phyloP scores from a whole-genome alignment of 2,329 filamentous ascomycete genomes.

The Trematosphaeria pertusa region DNA sequence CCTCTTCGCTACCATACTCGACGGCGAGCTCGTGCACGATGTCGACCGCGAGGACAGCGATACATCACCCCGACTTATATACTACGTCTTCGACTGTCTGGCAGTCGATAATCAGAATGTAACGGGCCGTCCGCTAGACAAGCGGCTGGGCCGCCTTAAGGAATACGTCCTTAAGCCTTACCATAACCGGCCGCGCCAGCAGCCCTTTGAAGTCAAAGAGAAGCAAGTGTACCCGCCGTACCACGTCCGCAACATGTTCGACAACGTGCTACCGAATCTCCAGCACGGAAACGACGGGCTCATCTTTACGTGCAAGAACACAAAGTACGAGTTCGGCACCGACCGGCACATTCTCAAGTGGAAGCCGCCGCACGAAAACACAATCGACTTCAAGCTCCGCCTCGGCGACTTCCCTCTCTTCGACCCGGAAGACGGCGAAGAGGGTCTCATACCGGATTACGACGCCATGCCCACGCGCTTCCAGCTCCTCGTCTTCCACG shows the following conservation, averaged over 20 bases:
- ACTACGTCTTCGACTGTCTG: slow-evolving; percentile 92
- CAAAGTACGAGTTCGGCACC: slow-evolving; percentile 86
- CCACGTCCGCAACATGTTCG: slow-evolving; percentile 79
- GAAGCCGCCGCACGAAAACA: slow-evolving; percentile 96
- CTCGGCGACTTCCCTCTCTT: slow-evolving; percentile 74
- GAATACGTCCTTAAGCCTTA: slow-evolving; percentile 78
- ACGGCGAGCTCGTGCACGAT: slow-evolving; percentile 92
- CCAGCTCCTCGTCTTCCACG: slow-evolving; percentile 74
- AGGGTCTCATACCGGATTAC: slow-evolving; percentile 75
- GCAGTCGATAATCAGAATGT: slow-evolving; percentile 78
- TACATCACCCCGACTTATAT: slow-evolving; percentile 71
- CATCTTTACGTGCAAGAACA: slow-evolving; percentile 94
- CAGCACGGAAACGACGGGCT: slow-evolving; percentile 95
- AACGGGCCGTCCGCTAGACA: slow-evolving; percentile 82
- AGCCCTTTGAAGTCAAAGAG: slow-evolving; percentile 82
- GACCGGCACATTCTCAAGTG: slow-evolving; percentile 95
- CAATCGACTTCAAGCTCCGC: slow-evolving; percentile 85
- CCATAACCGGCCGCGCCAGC: slow-evolving; percentile 65
- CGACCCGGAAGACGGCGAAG: slow-evolving; percentile 72
- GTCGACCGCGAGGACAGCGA: slow-evolving; percentile 75
- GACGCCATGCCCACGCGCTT: slow-evolving; percentile 74
- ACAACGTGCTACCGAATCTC: slow-evolving; percentile 79
- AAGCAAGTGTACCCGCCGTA: slow-evolving; percentile 92
- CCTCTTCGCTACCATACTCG: slow-evolving; percentile 82
- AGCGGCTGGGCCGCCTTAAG: slow-evolving; percentile 86